Evolutionary conservation across 2,329 filamentous ascomycete genomes (phyloP).

Genomic region (Zymoseptoria ardabiliae): DNA sequence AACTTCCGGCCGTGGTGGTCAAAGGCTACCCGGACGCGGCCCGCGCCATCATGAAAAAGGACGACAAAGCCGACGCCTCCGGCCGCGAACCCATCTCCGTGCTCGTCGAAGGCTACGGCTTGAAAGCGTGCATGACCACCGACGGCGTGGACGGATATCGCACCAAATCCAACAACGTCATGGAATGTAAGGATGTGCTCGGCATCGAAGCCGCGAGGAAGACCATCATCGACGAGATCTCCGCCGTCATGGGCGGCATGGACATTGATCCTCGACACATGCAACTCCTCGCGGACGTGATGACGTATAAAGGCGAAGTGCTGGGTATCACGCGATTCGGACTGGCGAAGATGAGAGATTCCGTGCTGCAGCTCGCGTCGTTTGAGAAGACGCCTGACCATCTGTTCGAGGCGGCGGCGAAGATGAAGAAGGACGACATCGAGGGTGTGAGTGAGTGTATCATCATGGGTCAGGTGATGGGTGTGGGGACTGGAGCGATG

Average conservation of each 20-base stretch:
- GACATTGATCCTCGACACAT: conserved; percentile 95
- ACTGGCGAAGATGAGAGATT: conserved; percentile 91
- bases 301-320: conserved; percentile 98
- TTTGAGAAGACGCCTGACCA: conserved; percentile 99
- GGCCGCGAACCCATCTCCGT: conserved; percentile 53
- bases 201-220: conserved; percentile 90
- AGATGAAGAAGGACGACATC: conserved; percentile 85
- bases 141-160: conserved; percentile 76
- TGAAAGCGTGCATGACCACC: conserved; percentile 85
- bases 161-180: conserved; percentile 75
- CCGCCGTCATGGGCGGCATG: conserved; percentile 85
- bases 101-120: conserved; percentile 86
- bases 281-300: conserved; percentile 92
- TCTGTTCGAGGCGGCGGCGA: conserved; percentile 85
- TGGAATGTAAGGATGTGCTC: conserved; percentile 79
- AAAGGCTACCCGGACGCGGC: conserved; percentile 81
- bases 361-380: conserved; percentile 83
- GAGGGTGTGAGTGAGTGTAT: conserved; percentile 95
- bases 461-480: conserved; percentile 95
- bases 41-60: conserved; percentile 82
- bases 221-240: conserved; percentile 85
- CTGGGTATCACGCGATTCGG: conserved; percentile 95
- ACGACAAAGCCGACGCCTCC: conserved; percentile 57
- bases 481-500: conserved; percentile 84
- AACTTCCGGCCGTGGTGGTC: conserved; percentile 75